Evolutionary conservation across 805 yeast genomes (phyloP).

Genomic region (Cyberlindnera sargentensis): DNA sequence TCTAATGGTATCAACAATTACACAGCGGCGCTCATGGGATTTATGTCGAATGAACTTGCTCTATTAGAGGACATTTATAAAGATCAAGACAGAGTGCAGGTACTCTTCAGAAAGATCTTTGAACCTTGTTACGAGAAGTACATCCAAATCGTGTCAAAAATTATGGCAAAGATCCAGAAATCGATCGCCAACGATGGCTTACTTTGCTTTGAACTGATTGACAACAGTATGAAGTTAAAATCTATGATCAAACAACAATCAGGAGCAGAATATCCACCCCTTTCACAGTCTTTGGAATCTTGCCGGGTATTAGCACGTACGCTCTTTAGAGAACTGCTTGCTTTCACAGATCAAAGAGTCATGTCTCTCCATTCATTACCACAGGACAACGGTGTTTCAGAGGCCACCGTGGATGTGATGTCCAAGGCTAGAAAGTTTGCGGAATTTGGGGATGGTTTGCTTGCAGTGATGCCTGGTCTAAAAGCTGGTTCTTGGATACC

Average conservation of each 20-base stretch:
- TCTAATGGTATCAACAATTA: slow-evolving; percentile 51
- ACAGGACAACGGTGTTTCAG: slow-evolving; percentile 64
- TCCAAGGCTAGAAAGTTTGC: slow-evolving; percentile 59
- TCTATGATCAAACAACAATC: slow-evolving; percentile 26
- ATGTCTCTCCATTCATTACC: slow-evolving; percentile 42
- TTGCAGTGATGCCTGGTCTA: slow-evolving; percentile 40
- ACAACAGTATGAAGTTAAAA: slow-evolving; percentile 32
- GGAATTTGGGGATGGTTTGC: slow-evolving; percentile 50
- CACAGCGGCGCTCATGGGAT: slow-evolving; percentile 43
- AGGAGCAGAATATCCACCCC: slow-evolving; percentile 11
- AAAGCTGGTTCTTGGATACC: slow-evolving; percentile 67
- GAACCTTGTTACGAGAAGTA: slow-evolving; percentile 32
- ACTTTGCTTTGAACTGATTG: slow-evolving; percentile 53
- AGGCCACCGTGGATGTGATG: slow-evolving; percentile 64
- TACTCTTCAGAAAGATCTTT: slow-evolving; percentile 28
- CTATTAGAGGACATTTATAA: slow-evolving; percentile 37
- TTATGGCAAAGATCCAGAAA: slow-evolving; percentile 33
- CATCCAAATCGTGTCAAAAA: slow-evolving; percentile 30
- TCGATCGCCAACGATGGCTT: slow-evolving; percentile 43
- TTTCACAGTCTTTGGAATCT: slow-evolving; percentile 17
- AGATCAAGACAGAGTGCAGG: slow-evolving; percentile 23
- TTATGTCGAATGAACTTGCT: slow-evolving; percentile 43
- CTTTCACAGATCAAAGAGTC: slow-evolving; percentile 47
- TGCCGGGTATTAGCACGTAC: slow-evolving; percentile 28
- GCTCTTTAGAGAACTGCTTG: slow-evolving; percentile 51